Evolutionary conservation across 495 filamentous ascomycete species (phyloP).

Genomic region (Daldinia decipiens): DNA sequence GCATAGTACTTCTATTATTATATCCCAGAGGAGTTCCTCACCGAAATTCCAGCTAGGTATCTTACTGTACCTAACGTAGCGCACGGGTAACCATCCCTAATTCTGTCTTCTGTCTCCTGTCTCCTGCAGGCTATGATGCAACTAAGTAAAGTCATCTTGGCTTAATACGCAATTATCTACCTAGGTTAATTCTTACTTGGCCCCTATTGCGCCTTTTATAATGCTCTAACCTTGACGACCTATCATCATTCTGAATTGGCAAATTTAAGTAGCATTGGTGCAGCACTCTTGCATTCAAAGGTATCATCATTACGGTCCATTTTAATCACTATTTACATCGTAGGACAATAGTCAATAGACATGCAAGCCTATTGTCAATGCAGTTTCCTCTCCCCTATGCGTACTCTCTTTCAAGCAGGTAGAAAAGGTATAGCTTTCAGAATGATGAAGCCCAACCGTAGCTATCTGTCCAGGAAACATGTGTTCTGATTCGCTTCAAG

Average conservation of each 20-base stretch:
- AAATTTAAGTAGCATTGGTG: neutral
- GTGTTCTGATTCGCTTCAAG: too few species aligned
- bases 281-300: too few species aligned
- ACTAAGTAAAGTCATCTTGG: neutral
- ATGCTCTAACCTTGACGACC: neutral
- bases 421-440: too few species aligned
- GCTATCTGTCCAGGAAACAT: too few species aligned
- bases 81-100: neutral
- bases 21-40: conserved; percentile 2
- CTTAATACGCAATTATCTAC: neutral
- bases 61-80: neutral
- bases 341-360: too few species aligned
- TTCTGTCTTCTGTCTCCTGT: neutral
- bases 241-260: neutral
- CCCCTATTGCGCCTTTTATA: neutral
- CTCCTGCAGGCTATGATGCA: neutral
- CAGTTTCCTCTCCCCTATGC: too few species aligned
- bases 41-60: neutral
- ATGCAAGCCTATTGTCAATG: too few species aligned
- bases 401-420: too few species aligned
- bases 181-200: neutral
- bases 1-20: neutral
- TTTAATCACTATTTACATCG: too few species aligned
- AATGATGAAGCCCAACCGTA: too few species aligned
- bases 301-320: too few species aligned